Conservation (phyloP, 768 basidiomycete genomes). For the Naematelia encephala region DNA sequence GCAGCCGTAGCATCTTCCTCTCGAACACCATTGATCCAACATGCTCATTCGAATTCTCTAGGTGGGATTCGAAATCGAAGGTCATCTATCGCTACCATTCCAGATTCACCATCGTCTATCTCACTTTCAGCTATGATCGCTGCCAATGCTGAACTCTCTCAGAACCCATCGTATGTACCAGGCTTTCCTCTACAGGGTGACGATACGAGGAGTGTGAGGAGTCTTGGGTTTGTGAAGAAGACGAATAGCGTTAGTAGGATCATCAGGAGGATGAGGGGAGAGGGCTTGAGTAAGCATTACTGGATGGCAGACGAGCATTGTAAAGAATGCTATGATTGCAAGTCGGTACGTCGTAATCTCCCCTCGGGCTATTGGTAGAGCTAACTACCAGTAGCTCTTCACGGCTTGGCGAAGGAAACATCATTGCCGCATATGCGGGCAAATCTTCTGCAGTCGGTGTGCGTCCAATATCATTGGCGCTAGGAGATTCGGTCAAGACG, state of each 20-base stretch:
- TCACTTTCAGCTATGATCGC: constrained; percentile 43
- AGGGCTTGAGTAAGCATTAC: constrained; percentile 81
- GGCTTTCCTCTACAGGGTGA: constrained; percentile 83
- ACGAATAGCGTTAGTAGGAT: constrained; percentile 86
- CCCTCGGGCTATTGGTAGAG: neutral
- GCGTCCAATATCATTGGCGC: constrained; percentile 96
- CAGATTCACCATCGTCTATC: constrained; percentile 42
- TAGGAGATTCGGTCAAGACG: constrained; percentile 84
- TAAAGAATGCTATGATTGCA: constrained; percentile 94
- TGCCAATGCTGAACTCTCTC: constrained; percentile 37
- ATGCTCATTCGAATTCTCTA: constrained; percentile 25
- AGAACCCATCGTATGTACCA: constrained; percentile 59
- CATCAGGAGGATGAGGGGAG: constrained; percentile 82
- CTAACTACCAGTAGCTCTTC: constrained; percentile 54
- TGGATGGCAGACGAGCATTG: constrained; percentile 99
- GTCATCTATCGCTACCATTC: constrained; percentile 40
- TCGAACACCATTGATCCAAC: constrained; percentile 18
- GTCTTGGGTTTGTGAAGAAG: constrained; percentile 63
- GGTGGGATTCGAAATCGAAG: constrained; percentile 22
- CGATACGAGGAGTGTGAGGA: constrained; percentile 65
- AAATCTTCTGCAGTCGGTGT: constrained; percentile 96
- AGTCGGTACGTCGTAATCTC: constrained; percentile 58
- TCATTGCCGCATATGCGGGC: constrained; percentile 98
- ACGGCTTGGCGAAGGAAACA: constrained; percentile 93
- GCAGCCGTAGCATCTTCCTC: constrained; percentile 18